These are phyloP conservation scores for Colletotrichum sp. DNA, from an alignment of 2,329 filamentous ascomycete species.

Conservation along the genomic window DNA sequence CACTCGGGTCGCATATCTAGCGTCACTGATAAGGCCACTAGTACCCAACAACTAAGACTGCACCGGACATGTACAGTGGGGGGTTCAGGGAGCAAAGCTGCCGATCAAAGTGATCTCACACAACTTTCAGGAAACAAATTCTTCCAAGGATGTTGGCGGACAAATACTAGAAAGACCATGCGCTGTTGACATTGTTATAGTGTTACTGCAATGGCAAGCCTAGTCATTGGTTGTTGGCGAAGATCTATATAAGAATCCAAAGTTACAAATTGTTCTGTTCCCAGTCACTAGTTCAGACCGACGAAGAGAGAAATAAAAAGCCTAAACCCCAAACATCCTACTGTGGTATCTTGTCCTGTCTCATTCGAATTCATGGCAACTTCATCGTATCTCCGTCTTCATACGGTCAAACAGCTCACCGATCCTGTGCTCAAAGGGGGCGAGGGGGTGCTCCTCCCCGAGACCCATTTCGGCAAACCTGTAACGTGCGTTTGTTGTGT, in stretches of 20 bases:
- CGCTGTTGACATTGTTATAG: not conserved
- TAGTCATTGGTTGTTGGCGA: not conserved
- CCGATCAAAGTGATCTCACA: not conserved
- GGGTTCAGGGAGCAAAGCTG: not conserved
- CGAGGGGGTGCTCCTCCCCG: slow-evolving; percentile 24
- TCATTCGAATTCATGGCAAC: not conserved
- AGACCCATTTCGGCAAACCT: slow-evolving; percentile 22
- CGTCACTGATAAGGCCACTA: not conserved
- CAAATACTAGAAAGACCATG: not conserved
- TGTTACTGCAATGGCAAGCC: not conserved
- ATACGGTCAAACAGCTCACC: slow-evolving; percentile 20
- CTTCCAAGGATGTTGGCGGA: not conserved
- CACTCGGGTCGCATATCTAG: not conserved
- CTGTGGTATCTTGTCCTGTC: not conserved
- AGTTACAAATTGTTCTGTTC: not conserved
- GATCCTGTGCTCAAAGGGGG: slow-evolving; percentile 21
- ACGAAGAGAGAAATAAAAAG: not conserved
- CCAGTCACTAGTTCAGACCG: not conserved
- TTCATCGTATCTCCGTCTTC: not conserved
- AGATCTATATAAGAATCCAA: not conserved
- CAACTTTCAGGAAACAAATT: not conserved
- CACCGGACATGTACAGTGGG: not conserved
- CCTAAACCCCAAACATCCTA: not conserved
- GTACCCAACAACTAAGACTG: not conserved
- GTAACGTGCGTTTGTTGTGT: slow-evolving; percentile 25